phyloP scores from a whole-genome alignment of 2,329 filamentous ascomycete genomes.

The Aspergillus novoparasiticus region DNA sequence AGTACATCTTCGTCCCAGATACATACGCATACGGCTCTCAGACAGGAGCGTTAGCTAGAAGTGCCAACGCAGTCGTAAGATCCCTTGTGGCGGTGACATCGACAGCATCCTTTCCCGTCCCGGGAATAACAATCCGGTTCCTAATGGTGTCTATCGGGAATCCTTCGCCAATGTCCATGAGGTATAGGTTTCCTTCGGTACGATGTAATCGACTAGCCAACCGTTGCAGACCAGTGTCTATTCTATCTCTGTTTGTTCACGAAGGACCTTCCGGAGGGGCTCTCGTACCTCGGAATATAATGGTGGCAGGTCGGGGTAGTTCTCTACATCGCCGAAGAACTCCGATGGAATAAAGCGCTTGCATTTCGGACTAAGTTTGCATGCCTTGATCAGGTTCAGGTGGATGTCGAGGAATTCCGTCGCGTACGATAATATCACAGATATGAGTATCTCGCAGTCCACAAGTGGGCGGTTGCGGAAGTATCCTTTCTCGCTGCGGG shows the following conservation, averaged over 20 bases:
- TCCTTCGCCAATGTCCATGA: background rate
- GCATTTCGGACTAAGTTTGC: slow-evolving; percentile 6
- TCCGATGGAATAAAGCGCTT: slow-evolving; percentile 15
- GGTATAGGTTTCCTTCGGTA: background rate
- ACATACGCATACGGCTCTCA: slow-evolving; percentile 1
- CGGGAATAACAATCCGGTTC: background rate
- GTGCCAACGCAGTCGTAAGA: slow-evolving; percentile 3
- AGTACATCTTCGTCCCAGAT: background rate
- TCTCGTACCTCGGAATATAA: slow-evolving; percentile 1
- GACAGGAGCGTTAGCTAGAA: background rate
- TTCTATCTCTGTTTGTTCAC: background rate
- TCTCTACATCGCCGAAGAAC: slow-evolving; percentile 10
- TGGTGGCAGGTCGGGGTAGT: slow-evolving; percentile 5
- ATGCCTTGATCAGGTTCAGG: slow-evolving; percentile 8
- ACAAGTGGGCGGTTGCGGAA: background rate
- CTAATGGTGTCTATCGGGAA: slow-evolving; percentile 4
- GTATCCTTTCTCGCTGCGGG: background rate
- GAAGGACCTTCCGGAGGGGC: slow-evolving; percentile 6
- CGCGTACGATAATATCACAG: slow-evolving; percentile 5
- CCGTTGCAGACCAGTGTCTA: slow-evolving; percentile 7
- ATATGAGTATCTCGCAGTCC: slow-evolving; percentile 9
- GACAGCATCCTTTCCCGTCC: slow-evolving; percentile 3
- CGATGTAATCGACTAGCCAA: slow-evolving; percentile 12
- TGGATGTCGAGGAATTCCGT: background rate
- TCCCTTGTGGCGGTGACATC: slow-evolving; percentile 5